These are phyloP conservation scores for Arachis stenosperma DNA, from an alignment of 306 rosid species.

Conservation along the genomic window DNA sequence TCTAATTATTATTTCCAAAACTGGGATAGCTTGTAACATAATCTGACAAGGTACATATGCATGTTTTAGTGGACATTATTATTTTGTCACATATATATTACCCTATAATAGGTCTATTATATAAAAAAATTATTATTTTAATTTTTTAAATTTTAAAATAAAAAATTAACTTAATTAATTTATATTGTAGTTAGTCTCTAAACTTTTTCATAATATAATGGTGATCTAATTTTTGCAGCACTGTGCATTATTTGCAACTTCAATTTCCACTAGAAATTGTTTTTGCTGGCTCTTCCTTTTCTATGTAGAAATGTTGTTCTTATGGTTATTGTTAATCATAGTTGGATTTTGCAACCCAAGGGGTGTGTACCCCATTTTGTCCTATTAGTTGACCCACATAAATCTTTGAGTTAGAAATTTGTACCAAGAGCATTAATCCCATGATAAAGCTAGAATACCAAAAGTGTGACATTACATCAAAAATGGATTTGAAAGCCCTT, in stretches of 20 bases:
- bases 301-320: conserved; percentile 3
- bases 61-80: conserved; percentile 13
- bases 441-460: conserved; percentile 40
- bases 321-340: conserved; percentile 26
- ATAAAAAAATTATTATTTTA: no score
- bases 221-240: neutral
- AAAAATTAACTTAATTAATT: no score
- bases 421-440: conserved; percentile 37
- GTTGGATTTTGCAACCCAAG: conserved; percentile 21
- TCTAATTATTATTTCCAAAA: neutral
- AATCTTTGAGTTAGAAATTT: conserved; percentile 38
- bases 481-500: conserved; percentile 32
- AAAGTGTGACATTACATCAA: conserved; percentile 22
- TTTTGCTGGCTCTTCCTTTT: conserved; percentile 1
- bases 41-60: neutral
- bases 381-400: conserved; percentile 35
- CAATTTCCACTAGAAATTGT: conserved; percentile 22
- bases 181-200: no score
- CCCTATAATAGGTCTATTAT: neutral
- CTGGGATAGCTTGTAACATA: neutral
- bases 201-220: neutral
- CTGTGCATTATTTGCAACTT: conserved; percentile 9
- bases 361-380: conserved; percentile 36
- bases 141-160: no score
- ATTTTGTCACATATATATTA: conserved; percentile 5